Evolutionary conservation across 202 grass and related monocot species (phyloP).

Genomic region (Panicum hallii): DNA sequence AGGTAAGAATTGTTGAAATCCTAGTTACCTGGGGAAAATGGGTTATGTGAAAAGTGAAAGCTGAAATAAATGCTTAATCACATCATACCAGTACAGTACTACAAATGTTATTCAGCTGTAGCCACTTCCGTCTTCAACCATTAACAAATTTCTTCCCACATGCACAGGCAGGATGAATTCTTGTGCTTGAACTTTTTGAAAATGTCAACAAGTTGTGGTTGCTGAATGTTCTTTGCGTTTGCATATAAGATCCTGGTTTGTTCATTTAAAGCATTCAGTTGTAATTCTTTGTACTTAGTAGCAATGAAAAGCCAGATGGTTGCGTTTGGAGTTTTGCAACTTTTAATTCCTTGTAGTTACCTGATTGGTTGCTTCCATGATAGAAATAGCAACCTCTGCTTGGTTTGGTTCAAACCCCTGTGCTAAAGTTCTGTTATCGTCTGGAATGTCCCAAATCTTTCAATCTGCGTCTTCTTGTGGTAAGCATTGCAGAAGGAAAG

Average conservation of each 20-base stretch:
- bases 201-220: neutral
- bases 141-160: neutral
- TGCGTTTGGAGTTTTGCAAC: neutral
- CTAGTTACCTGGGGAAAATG: neutral
- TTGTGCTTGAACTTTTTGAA: neutral
- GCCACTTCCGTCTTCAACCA: neutral
- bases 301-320: neutral
- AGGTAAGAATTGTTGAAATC: neutral
- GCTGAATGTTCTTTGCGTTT: neutral
- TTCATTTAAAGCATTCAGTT: neutral
- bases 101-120: neutral
- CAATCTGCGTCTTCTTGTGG: neutral
- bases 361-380: neutral
- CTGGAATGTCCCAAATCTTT: slow-evolving; percentile 1
- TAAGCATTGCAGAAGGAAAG: neutral
- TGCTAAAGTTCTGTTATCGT: neutral
- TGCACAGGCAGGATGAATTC: neutral
- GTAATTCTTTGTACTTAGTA: neutral
- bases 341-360: slow-evolving; percentile 25
- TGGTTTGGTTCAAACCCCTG: neutral
- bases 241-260: neutral
- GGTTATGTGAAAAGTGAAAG: neutral
- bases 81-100: neutral
- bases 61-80: neutral
- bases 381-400: neutral